Conservation (phyloP, 352 stramenopile species). For the Phytophthora aleatoria region DNA sequence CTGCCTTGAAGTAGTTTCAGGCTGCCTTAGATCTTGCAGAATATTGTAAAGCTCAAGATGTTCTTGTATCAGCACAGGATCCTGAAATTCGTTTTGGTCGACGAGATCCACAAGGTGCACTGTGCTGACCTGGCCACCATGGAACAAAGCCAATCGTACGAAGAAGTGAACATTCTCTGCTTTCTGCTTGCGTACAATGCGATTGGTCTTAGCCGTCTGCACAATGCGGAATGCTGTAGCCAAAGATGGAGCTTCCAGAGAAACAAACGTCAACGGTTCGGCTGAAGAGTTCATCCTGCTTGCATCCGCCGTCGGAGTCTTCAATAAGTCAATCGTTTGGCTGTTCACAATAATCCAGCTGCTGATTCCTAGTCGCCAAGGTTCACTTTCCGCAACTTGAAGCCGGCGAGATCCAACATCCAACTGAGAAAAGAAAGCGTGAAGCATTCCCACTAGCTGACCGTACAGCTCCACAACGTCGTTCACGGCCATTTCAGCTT, state of each 20-base stretch:
- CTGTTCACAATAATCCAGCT: slow-evolving; percentile 80
- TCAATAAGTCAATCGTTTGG: slow-evolving; percentile 58
- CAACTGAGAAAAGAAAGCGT: slow-evolving; percentile 49
- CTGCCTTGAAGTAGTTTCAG: slow-evolving; percentile 15
- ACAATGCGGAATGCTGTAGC: slow-evolving; percentile 54
- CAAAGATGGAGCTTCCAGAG: slow-evolving; percentile 54
- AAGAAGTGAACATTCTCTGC: slow-evolving; percentile 73
- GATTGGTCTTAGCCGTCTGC: slow-evolving; percentile 75
- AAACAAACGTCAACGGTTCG: slow-evolving; percentile 50
- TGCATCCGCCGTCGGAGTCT: slow-evolving; percentile 15
- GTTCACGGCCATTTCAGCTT: slow-evolving; percentile 29
- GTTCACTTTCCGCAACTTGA: not conserved
- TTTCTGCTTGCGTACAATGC: slow-evolving; percentile 71
- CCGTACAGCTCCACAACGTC: slow-evolving; percentile 61
- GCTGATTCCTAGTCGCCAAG: slow-evolving; percentile 64
- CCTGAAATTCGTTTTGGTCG: slow-evolving; percentile 66
- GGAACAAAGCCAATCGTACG: slow-evolving; percentile 67
- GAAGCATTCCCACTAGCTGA: slow-evolving; percentile 57
- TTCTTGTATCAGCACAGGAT: slow-evolving; percentile 47
- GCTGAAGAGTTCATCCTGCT: slow-evolving; percentile 1
- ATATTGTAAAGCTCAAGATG: slow-evolving; percentile 70
- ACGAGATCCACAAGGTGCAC: slow-evolving; percentile 68
- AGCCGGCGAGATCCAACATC: slow-evolving; percentile 13
- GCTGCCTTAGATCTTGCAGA: slow-evolving; percentile 48
- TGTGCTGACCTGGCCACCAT: slow-evolving; percentile 63